Conservation (phyloP, 495 filamentous ascomycete species). For the Penicillium bovifimosum region DNA sequence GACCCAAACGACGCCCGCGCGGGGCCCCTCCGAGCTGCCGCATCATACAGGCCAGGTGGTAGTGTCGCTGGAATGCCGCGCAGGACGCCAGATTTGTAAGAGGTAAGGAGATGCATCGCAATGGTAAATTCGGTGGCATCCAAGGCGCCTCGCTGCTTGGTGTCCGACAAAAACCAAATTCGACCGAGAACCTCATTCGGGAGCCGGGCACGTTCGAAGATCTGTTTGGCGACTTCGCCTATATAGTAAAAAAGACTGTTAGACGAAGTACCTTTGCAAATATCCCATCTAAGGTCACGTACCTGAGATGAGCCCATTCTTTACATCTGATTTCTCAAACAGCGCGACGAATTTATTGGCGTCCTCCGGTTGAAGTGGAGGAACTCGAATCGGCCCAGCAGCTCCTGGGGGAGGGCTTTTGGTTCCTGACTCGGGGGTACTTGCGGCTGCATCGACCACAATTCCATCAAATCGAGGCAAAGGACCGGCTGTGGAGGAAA, state of each 20-base stretch:
- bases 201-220: constrained; percentile 87
- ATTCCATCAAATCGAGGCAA: constrained; percentile 84
- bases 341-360: constrained; percentile 76
- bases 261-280: not conserved
- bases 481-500: constrained; percentile 60
- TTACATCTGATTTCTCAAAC: constrained; percentile 80
- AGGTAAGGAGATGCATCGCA: constrained; percentile 94
- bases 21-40: constrained; percentile 66
- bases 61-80: constrained; percentile 74
- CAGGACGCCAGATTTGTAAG: constrained; percentile 77
- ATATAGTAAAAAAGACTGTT: constrained; percentile 1
- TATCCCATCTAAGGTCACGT: constrained; percentile 10
- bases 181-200: constrained; percentile 85
- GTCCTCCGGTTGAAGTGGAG: constrained; percentile 83
- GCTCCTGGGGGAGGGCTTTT: constrained; percentile 58
- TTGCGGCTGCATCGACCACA: constrained; percentile 37
- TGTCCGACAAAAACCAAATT: constrained; percentile 94
- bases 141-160: constrained; percentile 84
- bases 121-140: constrained; percentile 91
- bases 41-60: constrained; percentile 84
- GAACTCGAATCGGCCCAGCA: constrained; percentile 76
- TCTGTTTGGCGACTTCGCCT: constrained; percentile 84
- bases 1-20: constrained; percentile 44
- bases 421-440: constrained; percentile 37
- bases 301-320: constrained; percentile 77